A percentile compares a stretch with the other conserved stretches of the same genome.
Conservation (phyloP, 139 green algal genomes). For the Deuterostichococcus epilithicus region DNA sequence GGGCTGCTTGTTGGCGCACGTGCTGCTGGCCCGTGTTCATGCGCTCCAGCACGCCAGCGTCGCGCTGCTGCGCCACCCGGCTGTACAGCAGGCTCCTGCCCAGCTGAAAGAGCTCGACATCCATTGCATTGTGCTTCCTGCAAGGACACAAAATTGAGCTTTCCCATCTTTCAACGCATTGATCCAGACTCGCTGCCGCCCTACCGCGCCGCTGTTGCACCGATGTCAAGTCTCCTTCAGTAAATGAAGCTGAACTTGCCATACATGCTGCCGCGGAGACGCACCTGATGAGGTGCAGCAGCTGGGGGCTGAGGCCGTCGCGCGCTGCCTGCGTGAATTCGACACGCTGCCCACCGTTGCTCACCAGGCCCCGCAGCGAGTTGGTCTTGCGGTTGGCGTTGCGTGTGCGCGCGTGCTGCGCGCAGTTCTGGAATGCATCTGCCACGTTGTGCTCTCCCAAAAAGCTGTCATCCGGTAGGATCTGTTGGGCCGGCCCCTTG, state of each 20-base stretch:
- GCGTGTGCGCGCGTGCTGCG: background rate
- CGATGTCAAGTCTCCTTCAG: background rate
- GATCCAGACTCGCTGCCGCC: too few relatives aligned
- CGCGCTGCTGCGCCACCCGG: slow-evolving; percentile 14
- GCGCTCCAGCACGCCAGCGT: slow-evolving; percentile 8
- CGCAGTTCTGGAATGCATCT: background rate
- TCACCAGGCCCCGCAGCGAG: background rate
- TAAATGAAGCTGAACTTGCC: background rate
- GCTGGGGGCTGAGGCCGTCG: background rate
- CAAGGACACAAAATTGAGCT: background rate
- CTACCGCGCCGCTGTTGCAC: background rate
- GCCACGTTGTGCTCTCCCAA: background rate
- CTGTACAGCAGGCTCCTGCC: slow-evolving; percentile 21
- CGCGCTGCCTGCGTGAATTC: background rate
- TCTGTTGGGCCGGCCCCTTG: background rate
- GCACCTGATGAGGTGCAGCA: background rate
- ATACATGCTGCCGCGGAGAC: background rate
- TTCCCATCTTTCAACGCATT: background rate
- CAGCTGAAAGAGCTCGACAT: slow-evolving; percentile 27
- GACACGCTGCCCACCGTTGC: background rate
- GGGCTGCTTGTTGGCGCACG: background rate
- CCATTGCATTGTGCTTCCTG: slow-evolving; percentile 32
- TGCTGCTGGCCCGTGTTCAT: background rate
- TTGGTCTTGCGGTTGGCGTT: background rate
- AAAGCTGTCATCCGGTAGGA: background rate